These are phyloP conservation scores for Podaxis sp. DNA, from an alignment of 768 basidiomycete genomes.

Conservation along the genomic window DNA sequence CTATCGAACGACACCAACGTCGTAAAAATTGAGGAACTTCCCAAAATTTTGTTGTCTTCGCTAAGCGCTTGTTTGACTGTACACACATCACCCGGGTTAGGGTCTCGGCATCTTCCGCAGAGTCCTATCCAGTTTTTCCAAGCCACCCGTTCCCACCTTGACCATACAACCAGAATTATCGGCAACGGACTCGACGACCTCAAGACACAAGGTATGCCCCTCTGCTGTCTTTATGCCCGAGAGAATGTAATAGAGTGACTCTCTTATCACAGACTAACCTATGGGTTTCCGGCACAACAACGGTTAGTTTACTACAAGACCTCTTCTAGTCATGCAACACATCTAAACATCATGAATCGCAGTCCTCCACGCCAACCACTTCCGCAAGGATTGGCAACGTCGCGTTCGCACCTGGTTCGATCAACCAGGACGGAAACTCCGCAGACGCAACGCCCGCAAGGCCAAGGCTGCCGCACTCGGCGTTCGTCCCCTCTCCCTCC, in stretches of 20 bases:
- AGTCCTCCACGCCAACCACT: conserved; percentile 93
- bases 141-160: conserved; percentile 38
- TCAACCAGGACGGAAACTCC: conserved; percentile 97
- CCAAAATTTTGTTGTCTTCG: no score
- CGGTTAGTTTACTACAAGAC: conserved; percentile 44
- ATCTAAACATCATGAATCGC: conserved; percentile 12
- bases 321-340: conserved; percentile 10
- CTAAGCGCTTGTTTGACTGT: no score
- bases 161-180: conserved; percentile 28
- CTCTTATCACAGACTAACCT: conserved; percentile 40
- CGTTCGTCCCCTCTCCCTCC: conserved; percentile 85
- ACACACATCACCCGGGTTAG: conserved; percentile 26
- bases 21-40: no score
- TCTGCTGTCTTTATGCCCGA: conserved; percentile 9
- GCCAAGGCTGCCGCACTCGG: conserved; percentile 88
- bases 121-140: conserved; percentile 38
- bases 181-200: conserved; percentile 44
- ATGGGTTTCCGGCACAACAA: conserved; percentile 86
- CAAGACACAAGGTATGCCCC: conserved; percentile 45
- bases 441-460: conserved; percentile 90
- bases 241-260: conserved; percentile 10
- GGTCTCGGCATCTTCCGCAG: conserved; percentile 36
- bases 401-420: conserved; percentile 98
- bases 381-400: conserved; percentile 99
- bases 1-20: no score